Conservation (phyloP, 2,329 filamentous ascomycete species). For the Paecilomyces formosus region DNA sequence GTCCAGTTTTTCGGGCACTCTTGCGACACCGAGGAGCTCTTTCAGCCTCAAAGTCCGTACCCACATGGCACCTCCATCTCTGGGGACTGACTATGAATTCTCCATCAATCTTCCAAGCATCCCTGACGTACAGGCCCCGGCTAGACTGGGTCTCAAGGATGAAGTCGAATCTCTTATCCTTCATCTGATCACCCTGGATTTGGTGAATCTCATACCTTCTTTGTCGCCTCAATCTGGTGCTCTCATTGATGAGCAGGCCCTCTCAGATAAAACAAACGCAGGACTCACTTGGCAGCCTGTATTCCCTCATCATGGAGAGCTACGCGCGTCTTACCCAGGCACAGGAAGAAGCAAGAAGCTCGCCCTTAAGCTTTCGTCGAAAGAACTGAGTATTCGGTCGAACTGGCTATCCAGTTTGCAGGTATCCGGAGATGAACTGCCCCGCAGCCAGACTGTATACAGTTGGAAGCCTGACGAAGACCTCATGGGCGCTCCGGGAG, state of each 20-base stretch:
- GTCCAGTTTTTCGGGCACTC: conserved; percentile 30
- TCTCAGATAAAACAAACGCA: background rate
- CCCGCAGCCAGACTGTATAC: background rate
- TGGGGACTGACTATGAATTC: conserved; percentile 34
- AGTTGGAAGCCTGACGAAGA: conserved; percentile 1
- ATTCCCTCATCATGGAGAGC: conserved; percentile 29
- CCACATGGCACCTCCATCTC: conserved; percentile 20
- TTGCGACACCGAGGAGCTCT: conserved; percentile 26
- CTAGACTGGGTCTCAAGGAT: conserved; percentile 22
- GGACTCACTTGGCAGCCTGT: conserved; percentile 9
- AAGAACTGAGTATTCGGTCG: conserved; percentile 17
- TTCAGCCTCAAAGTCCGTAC: conserved; percentile 33
- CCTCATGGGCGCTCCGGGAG: background rate
- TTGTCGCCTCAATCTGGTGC: conserved; percentile 2
- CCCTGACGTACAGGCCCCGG: conserved; percentile 24
- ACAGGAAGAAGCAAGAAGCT: conserved; percentile 22
- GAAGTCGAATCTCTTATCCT: conserved; percentile 28
- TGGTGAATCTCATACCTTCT: conserved; percentile 24
- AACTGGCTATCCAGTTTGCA: background rate
- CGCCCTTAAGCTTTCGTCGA: conserved; percentile 19
- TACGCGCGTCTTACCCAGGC: conserved; percentile 14
- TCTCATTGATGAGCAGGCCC: background rate
- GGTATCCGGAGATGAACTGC: background rate
- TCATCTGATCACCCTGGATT: conserved; percentile 30
- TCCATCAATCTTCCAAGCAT: conserved; percentile 24